Base-by-base conservation (phyloP, 768 basidiomycete genomes). In the Leucocoprinus sp. region DNA sequence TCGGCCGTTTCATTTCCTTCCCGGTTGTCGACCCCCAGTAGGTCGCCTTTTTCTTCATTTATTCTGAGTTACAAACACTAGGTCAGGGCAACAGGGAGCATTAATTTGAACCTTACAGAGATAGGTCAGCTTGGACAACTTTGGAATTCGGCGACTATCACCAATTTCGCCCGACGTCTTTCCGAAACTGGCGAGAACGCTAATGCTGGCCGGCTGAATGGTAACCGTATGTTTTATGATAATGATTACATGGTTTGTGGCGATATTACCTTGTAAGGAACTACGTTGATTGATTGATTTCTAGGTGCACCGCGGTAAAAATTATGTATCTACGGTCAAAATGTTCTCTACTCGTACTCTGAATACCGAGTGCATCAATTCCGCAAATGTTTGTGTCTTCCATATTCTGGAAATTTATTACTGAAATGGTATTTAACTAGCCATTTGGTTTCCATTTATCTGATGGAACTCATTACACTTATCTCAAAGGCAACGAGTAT, bases 371-470 rank as follows among this genome's bases (percentile, higher is more conserved):
- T 84, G 80, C 52, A 65, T 67, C n/a, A 83, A 83, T 55, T 57
- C 60, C 4, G 75, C 81, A 54, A 84, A 84, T 50, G 78, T 78
- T 39, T 50, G 70, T 45, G 17, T 17, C 23, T 2, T 21, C 24
- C 15, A 19, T 15, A 6, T 38, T 11, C 8, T 6, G 34, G 4
- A 3, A 15, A n/a, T 6, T 15, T 40, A 14, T 42, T 8, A 5
- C n/a, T 52, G 17, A 49, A 42, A 40, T 33, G 15, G 48, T 14
- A 15, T 28, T 24, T 42, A n/a, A 31, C 19, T 44, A 77, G 76
- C 79, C 76, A 5, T 60, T 74, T 14, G 83, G 81, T 8, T 83
- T 84, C 63, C 84, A 87, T 54, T 66, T 87, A 6, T 69, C 80
- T 3, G 80, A 84, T 44, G 84, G 83, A 2, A 70, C 71, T 0